Evolutionary conservation across 306 rosid genomes (phyloP).

Genomic region (Canavalia gladiata): DNA sequence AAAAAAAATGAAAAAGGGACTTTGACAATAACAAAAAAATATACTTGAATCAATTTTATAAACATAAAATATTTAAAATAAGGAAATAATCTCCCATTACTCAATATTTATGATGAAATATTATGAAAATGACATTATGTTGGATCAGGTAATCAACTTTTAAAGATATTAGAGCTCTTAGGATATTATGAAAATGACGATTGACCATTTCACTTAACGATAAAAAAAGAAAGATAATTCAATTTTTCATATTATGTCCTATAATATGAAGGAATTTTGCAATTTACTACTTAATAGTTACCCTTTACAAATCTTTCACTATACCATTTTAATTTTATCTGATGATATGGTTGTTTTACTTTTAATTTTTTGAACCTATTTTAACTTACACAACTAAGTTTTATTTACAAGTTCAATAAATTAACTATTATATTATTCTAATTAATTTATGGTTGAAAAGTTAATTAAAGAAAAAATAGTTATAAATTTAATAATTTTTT

Average conservation of each 20-base stretch:
- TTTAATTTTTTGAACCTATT: too few relatives aligned
- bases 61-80: background rate
- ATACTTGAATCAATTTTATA: background rate
- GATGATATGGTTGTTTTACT: background rate
- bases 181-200: background rate
- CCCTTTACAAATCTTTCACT: background rate
- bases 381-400: too few relatives aligned
- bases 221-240: background rate
- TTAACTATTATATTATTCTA: too few relatives aligned
- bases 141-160: background rate
- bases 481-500: too few relatives aligned
- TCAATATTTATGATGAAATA: background rate
- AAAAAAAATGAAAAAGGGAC: background rate
- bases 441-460: too few relatives aligned
- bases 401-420: too few relatives aligned
- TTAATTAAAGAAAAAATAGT: too few relatives aligned
- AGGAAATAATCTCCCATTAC: background rate
- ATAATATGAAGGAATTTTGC: background rate
- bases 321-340: background rate
- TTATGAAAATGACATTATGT: background rate
- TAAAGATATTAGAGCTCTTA: background rate
- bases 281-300: background rate
- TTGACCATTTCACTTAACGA: background rate
- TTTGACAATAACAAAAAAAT: background rate
- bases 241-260: background rate